Conservation (phyloP, 2,329 filamentous ascomycete genomes). For the Claviceps africana region DNA sequence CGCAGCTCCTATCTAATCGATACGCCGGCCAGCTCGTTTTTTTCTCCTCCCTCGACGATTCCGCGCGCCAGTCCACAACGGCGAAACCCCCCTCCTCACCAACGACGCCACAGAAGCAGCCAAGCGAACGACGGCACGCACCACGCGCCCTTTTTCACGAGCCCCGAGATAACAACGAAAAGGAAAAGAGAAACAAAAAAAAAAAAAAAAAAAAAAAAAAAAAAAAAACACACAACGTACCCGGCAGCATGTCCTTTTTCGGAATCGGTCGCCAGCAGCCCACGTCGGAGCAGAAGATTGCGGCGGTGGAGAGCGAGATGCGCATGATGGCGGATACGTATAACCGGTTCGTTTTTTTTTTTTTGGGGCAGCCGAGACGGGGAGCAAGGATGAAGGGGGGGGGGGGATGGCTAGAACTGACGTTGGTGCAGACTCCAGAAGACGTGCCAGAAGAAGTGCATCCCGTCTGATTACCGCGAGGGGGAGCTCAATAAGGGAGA, state of each 20-base stretch:
- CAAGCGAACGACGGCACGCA: too few relatives aligned
- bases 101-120: too few relatives aligned
- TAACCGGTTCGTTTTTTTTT: constrained; percentile 54
- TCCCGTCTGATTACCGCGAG: constrained; percentile 86
- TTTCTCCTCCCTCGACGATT: too few relatives aligned
- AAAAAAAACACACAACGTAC: too few relatives aligned
- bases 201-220: too few relatives aligned
- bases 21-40: too few relatives aligned
- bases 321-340: constrained; percentile 98
- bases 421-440: constrained; percentile 56
- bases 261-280: constrained; percentile 57
- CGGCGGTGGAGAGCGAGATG: constrained; percentile 89
- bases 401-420: neutral
- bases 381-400: neutral
- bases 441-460: constrained; percentile 87
- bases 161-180: too few relatives aligned
- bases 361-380: neutral
- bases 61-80: too few relatives aligned
- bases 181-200: too few relatives aligned
- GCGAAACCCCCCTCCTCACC: too few relatives aligned
- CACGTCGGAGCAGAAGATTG: constrained; percentile 93
- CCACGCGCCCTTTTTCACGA: too few relatives aligned
- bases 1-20: too few relatives aligned
- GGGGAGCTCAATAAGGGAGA: constrained; percentile 97
- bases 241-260: constrained; percentile 30